phyloP scores from a whole-genome alignment of 2,329 filamentous ascomycete species.

The Periconia sp. region DNA sequence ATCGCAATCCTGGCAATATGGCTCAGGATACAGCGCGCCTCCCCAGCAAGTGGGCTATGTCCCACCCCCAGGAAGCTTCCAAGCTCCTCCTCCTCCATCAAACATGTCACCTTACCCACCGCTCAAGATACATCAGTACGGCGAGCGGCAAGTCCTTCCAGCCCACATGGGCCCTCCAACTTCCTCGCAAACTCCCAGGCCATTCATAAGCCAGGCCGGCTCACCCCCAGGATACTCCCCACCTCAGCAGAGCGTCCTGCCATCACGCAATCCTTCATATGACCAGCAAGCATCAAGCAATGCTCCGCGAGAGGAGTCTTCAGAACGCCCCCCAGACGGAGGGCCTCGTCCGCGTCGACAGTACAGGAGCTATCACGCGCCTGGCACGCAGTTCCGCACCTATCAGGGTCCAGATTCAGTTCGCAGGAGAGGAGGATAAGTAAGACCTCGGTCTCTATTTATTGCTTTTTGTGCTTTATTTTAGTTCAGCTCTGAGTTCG shows the following conservation, averaged over 20 bases:
- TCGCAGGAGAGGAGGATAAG: slow-evolving; percentile 29
- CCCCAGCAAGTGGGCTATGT: slow-evolving; percentile 37
- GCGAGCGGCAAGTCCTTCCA: slow-evolving; percentile 48
- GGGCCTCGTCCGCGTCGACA: slow-evolving; percentile 33
- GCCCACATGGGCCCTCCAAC: slow-evolving; percentile 44
- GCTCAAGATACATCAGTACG: slow-evolving; percentile 47
- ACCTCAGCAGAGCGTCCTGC: slow-evolving; percentile 22
- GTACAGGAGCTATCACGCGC: slow-evolving; percentile 40
- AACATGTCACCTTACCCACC: slow-evolving; percentile 34
- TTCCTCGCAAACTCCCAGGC: slow-evolving; percentile 18
- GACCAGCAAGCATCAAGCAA: slow-evolving; percentile 16
- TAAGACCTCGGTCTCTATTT: neutral
- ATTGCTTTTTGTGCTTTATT: slow-evolving; percentile 1
- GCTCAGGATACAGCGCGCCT: slow-evolving; percentile 43
- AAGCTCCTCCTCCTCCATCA: slow-evolving; percentile 37
- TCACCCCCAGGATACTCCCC: slow-evolving; percentile 24
- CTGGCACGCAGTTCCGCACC: slow-evolving; percentile 40
- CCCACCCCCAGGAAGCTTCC: slow-evolving; percentile 40
- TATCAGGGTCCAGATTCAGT: slow-evolving; percentile 38
- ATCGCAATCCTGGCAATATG: slow-evolving; percentile 51
- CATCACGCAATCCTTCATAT: slow-evolving; percentile 17
- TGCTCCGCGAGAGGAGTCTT: slow-evolving; percentile 19
- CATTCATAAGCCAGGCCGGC: slow-evolving; percentile 17
- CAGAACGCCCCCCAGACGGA: slow-evolving; percentile 25
- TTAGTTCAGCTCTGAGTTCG: too few relatives aligned